These are phyloP conservation scores for Canariomyces notabilis DNA, from an alignment of 2,329 filamentous ascomycete genomes.

Conservation along the genomic window DNA sequence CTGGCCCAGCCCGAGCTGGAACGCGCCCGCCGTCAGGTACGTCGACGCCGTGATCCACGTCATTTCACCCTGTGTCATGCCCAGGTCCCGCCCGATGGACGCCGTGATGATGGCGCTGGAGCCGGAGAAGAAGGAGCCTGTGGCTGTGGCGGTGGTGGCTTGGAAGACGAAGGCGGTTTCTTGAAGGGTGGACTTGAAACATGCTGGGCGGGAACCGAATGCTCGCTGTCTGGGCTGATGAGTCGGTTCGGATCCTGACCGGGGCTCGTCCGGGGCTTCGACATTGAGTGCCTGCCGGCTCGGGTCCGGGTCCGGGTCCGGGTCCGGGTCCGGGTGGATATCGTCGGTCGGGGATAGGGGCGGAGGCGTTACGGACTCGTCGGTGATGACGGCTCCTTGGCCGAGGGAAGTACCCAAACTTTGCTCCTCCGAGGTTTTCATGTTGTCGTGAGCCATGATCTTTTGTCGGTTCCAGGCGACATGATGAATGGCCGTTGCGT, in stretches of 20 bases:
- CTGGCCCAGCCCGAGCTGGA: constrained; percentile 62
- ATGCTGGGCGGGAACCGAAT: constrained; percentile 43
- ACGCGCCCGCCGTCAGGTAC: constrained; percentile 57
- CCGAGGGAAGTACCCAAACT: not conserved
- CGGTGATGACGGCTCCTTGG: not conserved
- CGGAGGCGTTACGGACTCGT: not conserved
- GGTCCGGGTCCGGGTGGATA: too few relatives aligned
- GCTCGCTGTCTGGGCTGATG: not conserved
- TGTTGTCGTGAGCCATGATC: not conserved
- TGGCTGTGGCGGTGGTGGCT: constrained; percentile 62
- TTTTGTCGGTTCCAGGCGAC: too few relatives aligned
- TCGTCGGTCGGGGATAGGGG: too few relatives aligned
- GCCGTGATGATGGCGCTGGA: constrained; percentile 58
- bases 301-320: too few relatives aligned
- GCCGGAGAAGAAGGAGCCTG: constrained; percentile 55
- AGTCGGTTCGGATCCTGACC: not conserved
- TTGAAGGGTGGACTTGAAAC: constrained; percentile 57
- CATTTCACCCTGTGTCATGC: constrained; percentile 61
- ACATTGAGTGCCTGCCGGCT: too few relatives aligned
- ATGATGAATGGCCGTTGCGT: not conserved
- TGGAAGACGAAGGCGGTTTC: constrained; percentile 62
- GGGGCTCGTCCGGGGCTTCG: too few relatives aligned
- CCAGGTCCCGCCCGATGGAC: constrained; percentile 53
- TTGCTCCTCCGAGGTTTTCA: not conserved
- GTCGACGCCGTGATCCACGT: constrained; percentile 63